phyloP scores from a whole-genome alignment of 805 yeast species.

The Ogataea neopini region DNA sequence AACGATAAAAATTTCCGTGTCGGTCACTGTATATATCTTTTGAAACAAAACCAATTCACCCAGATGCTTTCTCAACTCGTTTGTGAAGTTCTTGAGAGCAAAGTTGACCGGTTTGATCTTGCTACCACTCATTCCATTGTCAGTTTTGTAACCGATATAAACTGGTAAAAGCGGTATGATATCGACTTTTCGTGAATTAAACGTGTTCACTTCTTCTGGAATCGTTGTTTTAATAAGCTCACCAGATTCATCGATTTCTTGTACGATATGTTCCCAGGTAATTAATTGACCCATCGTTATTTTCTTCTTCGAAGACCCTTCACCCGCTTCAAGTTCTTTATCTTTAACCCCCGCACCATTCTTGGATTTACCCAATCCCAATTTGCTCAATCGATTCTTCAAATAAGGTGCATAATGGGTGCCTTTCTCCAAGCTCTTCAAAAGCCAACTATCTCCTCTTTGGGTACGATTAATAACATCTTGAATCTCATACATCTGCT shows the following conservation, averaged over 20 bases:
- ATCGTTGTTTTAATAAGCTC: slow-evolving; percentile 5
- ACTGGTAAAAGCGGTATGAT: slow-evolving; percentile 24
- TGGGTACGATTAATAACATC: slow-evolving; percentile 30
- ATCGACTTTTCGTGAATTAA: background rate
- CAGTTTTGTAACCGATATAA: slow-evolving; percentile 16
- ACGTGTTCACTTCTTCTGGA: slow-evolving; percentile 13
- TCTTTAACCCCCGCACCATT: background rate
- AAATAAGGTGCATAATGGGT: background rate
- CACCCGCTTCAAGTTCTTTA: background rate
- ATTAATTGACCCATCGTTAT: background rate
- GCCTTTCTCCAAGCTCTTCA: background rate
- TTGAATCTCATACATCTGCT: slow-evolving; percentile 26
- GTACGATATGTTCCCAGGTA: slow-evolving; percentile 12
- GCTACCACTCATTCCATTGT: background rate
- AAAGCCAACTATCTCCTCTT: slow-evolving; percentile 13
- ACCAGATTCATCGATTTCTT: slow-evolving; percentile 10
- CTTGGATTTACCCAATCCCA: background rate
- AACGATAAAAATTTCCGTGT: slow-evolving; percentile 7
- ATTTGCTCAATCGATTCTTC: background rate
- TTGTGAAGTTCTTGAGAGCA: slow-evolving; percentile 9
- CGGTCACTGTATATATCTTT: slow-evolving; percentile 17
- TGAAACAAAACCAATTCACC: slow-evolving; percentile 18
- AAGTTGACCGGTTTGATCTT: slow-evolving; percentile 17
- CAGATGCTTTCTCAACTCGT: slow-evolving; percentile 2
- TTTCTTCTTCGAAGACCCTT: slow-evolving; percentile 1